These are phyloP conservation scores for Amaranthus cruentus DNA, from an alignment of 148 eudicot genomes.

Conservation along the genomic window DNA sequence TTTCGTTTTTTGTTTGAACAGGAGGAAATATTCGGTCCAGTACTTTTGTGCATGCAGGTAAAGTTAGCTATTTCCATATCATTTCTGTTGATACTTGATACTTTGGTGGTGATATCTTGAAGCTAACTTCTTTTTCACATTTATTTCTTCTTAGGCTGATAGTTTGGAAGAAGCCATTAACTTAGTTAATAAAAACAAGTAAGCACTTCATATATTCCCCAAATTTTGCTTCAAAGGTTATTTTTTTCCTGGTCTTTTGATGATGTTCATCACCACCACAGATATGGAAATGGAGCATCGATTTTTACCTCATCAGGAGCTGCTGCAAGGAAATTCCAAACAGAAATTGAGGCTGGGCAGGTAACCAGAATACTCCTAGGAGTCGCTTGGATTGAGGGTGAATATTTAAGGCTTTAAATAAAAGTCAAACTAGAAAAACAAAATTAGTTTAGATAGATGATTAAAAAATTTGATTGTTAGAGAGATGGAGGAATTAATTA, in stretches of 20 bases:
- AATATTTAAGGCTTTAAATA: no score
- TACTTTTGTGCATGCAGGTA: constrained; percentile 96
- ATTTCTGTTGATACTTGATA: constrained; percentile 8
- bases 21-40: constrained; percentile 99
- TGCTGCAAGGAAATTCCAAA: constrained; percentile 93
- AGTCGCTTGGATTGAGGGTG: no score
- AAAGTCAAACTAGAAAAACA: no score
- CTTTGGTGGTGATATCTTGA: neutral
- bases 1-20: constrained; percentile 27
- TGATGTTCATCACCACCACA: constrained; percentile 22
- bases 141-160: constrained; percentile 54
- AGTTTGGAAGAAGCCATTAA: constrained; percentile 91
- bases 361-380: constrained; percentile 25
- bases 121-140: neutral
- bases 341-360: constrained; percentile 97
- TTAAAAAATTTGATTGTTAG: no score
- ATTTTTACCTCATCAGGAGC: constrained; percentile 92
- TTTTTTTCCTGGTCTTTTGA: constrained; percentile 7
- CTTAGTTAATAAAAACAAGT: constrained; percentile 83
- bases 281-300: constrained; percentile 94
- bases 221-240: neutral
- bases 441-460: no score
- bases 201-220: constrained; percentile 8
- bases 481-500: no score
- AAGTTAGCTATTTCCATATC: constrained; percentile 6